Conservation (phyloP, 345 rosid species). For the Nasturtium officinale region DNA sequence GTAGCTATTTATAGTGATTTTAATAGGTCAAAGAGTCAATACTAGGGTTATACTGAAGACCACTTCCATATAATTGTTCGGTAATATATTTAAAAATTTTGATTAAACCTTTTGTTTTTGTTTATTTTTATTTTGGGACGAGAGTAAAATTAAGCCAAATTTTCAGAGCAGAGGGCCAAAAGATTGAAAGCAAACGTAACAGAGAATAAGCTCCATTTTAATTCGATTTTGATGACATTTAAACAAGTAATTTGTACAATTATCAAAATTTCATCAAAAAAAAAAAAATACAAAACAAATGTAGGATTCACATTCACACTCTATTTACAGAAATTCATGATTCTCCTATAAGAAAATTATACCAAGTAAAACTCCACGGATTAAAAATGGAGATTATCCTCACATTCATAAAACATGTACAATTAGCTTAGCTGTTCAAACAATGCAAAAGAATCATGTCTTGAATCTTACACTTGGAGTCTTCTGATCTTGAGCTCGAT, state of each 20-base stretch:
- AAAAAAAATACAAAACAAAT: slow-evolving; percentile 1
- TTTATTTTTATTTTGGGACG: neutral
- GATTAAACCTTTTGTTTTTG: neutral
- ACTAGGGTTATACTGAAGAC: slow-evolving; percentile 26
- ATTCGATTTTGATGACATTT: neutral
- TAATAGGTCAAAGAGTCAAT: slow-evolving; percentile 15
- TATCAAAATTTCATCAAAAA: neutral
- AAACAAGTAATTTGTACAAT: slow-evolving; percentile 14
- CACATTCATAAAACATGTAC: slow-evolving; percentile 21
- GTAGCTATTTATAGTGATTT: slow-evolving; percentile 15
- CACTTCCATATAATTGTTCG: neutral
- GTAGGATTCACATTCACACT: neutral
- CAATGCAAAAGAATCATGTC: slow-evolving; percentile 15
- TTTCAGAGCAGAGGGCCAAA: neutral
- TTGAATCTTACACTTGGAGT: neutral
- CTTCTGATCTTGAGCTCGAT: slow-evolving; percentile 26
- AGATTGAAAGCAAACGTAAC: neutral
- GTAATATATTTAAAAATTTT: neutral
- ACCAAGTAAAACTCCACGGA: slow-evolving; percentile 3
- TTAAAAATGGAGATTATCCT: slow-evolving; percentile 1
- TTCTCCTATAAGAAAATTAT: neutral
- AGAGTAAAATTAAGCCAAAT: neutral
- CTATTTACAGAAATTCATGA: slow-evolving; percentile 14
- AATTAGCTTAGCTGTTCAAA: slow-evolving; percentile 4
- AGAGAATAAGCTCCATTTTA: neutral